These are phyloP conservation scores for Fragilariopsis cylindrus DNA, from an alignment of 108 stramenopile species.

Conservation along the genomic window DNA sequence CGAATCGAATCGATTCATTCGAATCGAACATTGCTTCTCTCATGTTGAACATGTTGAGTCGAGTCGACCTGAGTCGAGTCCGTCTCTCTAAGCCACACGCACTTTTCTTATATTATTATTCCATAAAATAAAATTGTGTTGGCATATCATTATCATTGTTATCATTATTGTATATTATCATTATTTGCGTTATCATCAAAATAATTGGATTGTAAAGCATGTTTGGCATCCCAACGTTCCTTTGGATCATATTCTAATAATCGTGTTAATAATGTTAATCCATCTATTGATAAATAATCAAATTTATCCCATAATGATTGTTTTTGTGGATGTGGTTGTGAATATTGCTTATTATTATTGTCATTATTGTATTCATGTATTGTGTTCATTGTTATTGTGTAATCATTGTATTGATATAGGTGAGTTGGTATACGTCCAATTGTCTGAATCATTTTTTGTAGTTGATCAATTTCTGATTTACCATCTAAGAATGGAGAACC, in stretches of 20 bases:
- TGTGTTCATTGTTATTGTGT: not conserved
- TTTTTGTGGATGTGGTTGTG: not conserved
- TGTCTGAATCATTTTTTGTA: constrained; percentile 68
- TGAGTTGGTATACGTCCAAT: constrained; percentile 35
- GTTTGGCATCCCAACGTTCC: constrained; percentile 52
- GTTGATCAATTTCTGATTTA: constrained; percentile 75
- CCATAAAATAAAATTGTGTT: too few relatives aligned
- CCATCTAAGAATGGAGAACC: constrained; percentile 82
- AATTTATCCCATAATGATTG: constrained; percentile 37
- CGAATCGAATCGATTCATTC: too few relatives aligned
- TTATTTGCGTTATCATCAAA: constrained; percentile 29
- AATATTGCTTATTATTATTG: not conserved
- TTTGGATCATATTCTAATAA: constrained; percentile 58
- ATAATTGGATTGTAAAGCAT: constrained; percentile 46
- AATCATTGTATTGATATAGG: not conserved
- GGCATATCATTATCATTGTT: not conserved
- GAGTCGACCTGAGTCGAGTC: too few relatives aligned
- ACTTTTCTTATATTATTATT: too few relatives aligned
- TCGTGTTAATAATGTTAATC: constrained; percentile 48
- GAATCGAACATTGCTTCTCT: too few relatives aligned
- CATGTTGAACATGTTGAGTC: too few relatives aligned
- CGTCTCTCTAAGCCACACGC: too few relatives aligned
- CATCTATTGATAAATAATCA: constrained; percentile 30
- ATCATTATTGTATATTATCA: not conserved
- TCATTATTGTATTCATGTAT: not conserved